These are phyloP conservation scores for Grigorovia transvaalensis DNA, from an alignment of 805 yeast genomes.

Conservation along the genomic window DNA sequence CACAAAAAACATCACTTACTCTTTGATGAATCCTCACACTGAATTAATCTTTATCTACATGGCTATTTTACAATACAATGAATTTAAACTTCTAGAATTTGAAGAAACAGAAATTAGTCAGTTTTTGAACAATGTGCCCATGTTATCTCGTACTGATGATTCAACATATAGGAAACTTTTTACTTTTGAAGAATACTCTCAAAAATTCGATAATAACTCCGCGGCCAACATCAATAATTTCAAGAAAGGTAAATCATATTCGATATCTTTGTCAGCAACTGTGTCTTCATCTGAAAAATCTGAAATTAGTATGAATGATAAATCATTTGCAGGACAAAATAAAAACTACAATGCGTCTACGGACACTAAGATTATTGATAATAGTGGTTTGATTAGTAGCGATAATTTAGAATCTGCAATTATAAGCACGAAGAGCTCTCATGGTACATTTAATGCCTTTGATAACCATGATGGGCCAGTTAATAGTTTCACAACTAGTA, in stretches of 20 bases:
- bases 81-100: constrained; percentile 67
- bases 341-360: background rate
- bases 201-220: background rate
- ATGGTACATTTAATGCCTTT: background rate
- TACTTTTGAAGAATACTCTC: constrained; percentile 4
- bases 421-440: background rate
- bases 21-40: constrained; percentile 61
- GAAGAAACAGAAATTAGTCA: constrained; percentile 87
- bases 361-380: background rate
- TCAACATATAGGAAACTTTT: constrained; percentile 20
- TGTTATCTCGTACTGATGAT: constrained; percentile 27
- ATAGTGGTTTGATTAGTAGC: background rate
- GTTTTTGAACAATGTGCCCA: constrained; percentile 44
- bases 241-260: background rate
- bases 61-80: constrained; percentile 72
- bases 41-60: constrained; percentile 67
- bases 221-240: background rate
- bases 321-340: background rate
- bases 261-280: background rate
- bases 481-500: background rate
- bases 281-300: background rate
- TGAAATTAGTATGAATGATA: background rate
- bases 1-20: constrained; percentile 15
- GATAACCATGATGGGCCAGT: background rate
- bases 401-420: background rate